Percentiles rank a stretch among this genome's conserved stretches.
Evolutionary conservation across 768 basidiomycete genomes (phyloP).

Genomic region (Myochromella boudieri): DNA sequence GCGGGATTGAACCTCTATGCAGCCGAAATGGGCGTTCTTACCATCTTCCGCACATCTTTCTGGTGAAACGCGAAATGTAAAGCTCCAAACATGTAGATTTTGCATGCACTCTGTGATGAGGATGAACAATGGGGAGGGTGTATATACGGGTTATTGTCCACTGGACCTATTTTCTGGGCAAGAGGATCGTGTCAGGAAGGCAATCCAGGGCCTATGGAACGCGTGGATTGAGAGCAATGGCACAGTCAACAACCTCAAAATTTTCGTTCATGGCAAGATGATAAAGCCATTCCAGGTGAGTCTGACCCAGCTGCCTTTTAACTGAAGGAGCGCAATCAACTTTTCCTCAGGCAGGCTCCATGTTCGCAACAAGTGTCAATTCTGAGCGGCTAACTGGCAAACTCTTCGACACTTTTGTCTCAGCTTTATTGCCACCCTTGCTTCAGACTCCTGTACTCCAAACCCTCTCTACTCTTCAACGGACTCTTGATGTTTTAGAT

Average conservation of each 20-base stretch:
- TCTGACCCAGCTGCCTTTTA: not conserved
- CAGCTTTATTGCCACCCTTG: slow-evolving; percentile 47
- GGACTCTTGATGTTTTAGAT: slow-evolving; percentile 77
- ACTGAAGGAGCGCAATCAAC: not conserved
- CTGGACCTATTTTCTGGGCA: slow-evolving; percentile 86
- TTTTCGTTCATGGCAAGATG: slow-evolving; percentile 70
- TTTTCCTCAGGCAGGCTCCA: slow-evolving; percentile 23
- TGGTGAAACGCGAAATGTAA: slow-evolving; percentile 50
- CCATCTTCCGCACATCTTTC: slow-evolving; percentile 67
- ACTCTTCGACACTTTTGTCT: slow-evolving; percentile 52
- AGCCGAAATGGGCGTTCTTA: slow-evolving; percentile 99
- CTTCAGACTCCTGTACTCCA: slow-evolving; percentile 51
- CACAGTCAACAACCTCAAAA: slow-evolving; percentile 74
- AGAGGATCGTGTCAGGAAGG: slow-evolving; percentile 54
- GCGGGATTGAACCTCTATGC: not conserved
- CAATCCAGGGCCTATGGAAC: slow-evolving; percentile 70
- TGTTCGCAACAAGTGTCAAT: slow-evolving; percentile 23
- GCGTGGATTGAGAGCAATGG: slow-evolving; percentile 69
- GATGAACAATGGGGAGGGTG: slow-evolving; percentile 33
- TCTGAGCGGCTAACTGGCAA: slow-evolving; percentile 17
- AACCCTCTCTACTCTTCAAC: slow-evolving; percentile 62
- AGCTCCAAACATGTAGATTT: slow-evolving; percentile 80
- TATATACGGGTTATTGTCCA: slow-evolving; percentile 70
- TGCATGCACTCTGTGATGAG: slow-evolving; percentile 81
- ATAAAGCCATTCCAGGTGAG: slow-evolving; percentile 60